These are phyloP conservation scores for Diaporthe ampelina DNA, from an alignment of 2,329 filamentous ascomycete genomes.

Conservation along the genomic window DNA sequence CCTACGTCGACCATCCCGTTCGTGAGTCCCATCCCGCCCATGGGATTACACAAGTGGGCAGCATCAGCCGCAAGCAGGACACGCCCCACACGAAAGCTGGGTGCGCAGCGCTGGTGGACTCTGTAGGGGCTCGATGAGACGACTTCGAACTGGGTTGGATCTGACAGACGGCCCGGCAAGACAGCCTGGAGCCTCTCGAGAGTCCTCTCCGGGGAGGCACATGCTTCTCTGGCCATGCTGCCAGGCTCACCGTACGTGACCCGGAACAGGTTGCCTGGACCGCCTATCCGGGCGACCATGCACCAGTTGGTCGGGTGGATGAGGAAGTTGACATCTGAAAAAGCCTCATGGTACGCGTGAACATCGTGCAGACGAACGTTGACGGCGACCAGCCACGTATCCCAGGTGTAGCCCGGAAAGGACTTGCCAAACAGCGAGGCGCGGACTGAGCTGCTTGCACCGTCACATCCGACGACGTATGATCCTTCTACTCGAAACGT, in stretches of 20 bases:
- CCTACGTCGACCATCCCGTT: slow-evolving; percentile 34
- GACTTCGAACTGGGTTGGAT: slow-evolving; percentile 1
- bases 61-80: slow-evolving; percentile 33
- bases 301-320: slow-evolving; percentile 20
- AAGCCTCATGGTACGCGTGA: slow-evolving; percentile 43
- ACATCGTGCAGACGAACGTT: slow-evolving; percentile 71
- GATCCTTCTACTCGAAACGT: slow-evolving; percentile 47
- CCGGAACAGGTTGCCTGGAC: background rate
- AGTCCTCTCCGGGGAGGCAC: background rate
- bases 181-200: background rate
- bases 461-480: slow-evolving; percentile 60
- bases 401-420: slow-evolving; percentile 61
- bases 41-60: slow-evolving; percentile 35
- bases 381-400: slow-evolving; percentile 62
- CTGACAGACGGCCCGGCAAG: slow-evolving; percentile 1
- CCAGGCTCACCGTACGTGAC: slow-evolving; percentile 19
- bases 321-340: slow-evolving; percentile 30
- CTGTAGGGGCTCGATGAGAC: slow-evolving; percentile 19
- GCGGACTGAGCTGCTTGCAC: slow-evolving; percentile 52
- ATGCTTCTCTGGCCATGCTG: background rate
- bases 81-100: slow-evolving; percentile 5
- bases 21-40: slow-evolving; percentile 30
- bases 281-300: slow-evolving; percentile 6
- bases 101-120: slow-evolving; percentile 16
- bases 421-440: slow-evolving; percentile 52